These are phyloP conservation scores for Fusarium lateritium DNA, from an alignment of 2,329 filamentous ascomycete genomes.

Conservation along the genomic window DNA sequence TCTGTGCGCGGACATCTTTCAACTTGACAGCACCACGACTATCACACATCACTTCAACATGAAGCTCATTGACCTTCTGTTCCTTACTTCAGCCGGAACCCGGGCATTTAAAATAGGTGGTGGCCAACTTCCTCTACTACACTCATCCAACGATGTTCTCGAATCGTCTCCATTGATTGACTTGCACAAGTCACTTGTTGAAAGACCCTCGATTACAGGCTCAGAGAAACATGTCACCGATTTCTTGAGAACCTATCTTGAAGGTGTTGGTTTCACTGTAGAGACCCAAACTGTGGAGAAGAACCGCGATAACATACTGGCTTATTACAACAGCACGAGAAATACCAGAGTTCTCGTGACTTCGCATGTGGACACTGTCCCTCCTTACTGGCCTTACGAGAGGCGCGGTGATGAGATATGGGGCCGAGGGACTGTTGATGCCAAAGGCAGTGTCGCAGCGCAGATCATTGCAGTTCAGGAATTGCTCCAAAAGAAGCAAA, in stretches of 20 bases:
- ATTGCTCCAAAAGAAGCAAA: accelerated
- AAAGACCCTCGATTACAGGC: constrained; percentile 1
- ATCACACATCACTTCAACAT: neutral
- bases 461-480: constrained; percentile 6
- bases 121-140: neutral
- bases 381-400: constrained; percentile 14
- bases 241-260: constrained; percentile 7
- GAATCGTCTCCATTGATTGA: neutral
- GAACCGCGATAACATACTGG: constrained; percentile 5
- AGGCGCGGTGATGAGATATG: constrained; percentile 19
- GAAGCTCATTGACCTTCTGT: neutral
- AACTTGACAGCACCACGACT: neutral
- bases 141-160: neutral
- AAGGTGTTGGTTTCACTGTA: neutral
- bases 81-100: neutral
- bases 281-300: neutral
- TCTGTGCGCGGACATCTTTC: neutral
- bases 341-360: neutral
- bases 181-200: constrained; percentile 3
- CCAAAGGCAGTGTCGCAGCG: constrained; percentile 6
- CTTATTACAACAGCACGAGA: constrained; percentile 3
- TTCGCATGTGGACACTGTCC: constrained; percentile 20
- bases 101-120: neutral
- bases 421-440: constrained; percentile 11
- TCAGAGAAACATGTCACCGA: constrained; percentile 6